These are phyloP conservation scores for Calocybe gangraenosa DNA, from an alignment of 768 basidiomycete species.

Conservation along the genomic window DNA sequence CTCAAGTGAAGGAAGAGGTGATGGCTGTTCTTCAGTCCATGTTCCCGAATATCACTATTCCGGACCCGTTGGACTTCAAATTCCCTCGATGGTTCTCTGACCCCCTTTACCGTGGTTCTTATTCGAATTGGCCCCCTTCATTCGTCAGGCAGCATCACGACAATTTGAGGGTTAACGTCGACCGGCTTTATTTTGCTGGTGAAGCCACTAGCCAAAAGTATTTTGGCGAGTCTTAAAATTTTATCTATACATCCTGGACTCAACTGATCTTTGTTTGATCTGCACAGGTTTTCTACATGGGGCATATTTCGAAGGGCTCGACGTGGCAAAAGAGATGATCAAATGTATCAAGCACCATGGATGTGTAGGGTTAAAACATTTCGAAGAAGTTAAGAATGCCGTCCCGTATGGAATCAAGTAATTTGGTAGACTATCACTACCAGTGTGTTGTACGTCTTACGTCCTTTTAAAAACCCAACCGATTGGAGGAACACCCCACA, in stretches of 20 bases:
- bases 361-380: slow-evolving; percentile 22
- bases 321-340: slow-evolving; percentile 34
- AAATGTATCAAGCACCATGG: slow-evolving; percentile 31
- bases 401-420: slow-evolving; percentile 19
- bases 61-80: slow-evolving; percentile 52
- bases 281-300: slow-evolving; percentile 51
- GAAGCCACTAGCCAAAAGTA: slow-evolving; percentile 56
- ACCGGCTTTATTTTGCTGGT: slow-evolving; percentile 57
- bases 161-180: slow-evolving; percentile 53
- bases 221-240: slow-evolving; percentile 45
- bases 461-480: no score
- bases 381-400: slow-evolving; percentile 21
- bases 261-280: no score
- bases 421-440: not conserved
- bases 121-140: slow-evolving; percentile 67
- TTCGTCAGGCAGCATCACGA: slow-evolving; percentile 50
- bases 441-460: not conserved
- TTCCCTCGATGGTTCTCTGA: slow-evolving; percentile 53
- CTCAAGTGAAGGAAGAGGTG: slow-evolving; percentile 47
- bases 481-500: no score
- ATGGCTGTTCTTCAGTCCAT: slow-evolving; percentile 54
- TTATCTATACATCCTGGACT: not conserved
- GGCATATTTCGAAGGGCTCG: slow-evolving; percentile 52
- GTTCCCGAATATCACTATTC: slow-evolving; percentile 52
- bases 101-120: slow-evolving; percentile 54